phyloP scores from a whole-genome alignment of 2,329 filamentous ascomycete species.

The Fusarium sp. region DNA sequence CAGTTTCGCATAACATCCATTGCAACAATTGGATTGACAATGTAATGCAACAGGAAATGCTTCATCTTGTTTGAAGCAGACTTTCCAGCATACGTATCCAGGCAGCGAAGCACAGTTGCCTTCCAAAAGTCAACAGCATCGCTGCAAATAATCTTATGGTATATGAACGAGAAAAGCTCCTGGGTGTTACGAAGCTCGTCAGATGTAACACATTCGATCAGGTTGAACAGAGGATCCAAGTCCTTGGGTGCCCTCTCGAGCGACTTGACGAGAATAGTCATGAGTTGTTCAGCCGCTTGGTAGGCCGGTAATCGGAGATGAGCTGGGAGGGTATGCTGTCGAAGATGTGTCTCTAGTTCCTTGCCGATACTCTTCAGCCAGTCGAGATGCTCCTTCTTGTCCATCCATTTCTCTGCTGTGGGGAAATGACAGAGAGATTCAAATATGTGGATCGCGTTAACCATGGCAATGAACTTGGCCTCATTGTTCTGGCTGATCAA shows the following conservation, averaged over 20 bases:
- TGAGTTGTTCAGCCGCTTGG: conserved; percentile 89
- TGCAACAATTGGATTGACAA: conserved; percentile 95
- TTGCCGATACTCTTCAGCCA: conserved; percentile 77
- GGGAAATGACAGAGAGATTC: conserved; percentile 79
- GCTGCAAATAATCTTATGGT: conserved; percentile 83
- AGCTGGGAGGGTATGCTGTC: conserved; percentile 74
- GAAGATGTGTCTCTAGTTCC: conserved; percentile 80
- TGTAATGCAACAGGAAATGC: conserved; percentile 88
- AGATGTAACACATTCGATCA: conserved; percentile 85
- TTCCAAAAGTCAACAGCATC: conserved; percentile 89
- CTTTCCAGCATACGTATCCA: conserved; percentile 87
- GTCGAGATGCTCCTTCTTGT: conserved; percentile 68
- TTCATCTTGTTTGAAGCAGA: conserved; percentile 88
- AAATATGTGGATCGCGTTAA: conserved; percentile 89
- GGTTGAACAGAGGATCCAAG: conserved; percentile 83
- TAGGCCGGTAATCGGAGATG: conserved; percentile 84
- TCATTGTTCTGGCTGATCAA: conserved; percentile 74
- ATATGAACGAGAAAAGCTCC: conserved; percentile 83
- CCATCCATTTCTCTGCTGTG: conserved; percentile 76
- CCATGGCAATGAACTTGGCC: conserved; percentile 73
- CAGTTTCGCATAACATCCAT: conserved; percentile 94
- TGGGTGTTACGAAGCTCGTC: conserved; percentile 85
- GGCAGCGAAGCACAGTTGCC: conserved; percentile 81
- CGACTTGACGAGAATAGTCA: conserved; percentile 85
- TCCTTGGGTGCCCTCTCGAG: conserved; percentile 80